A percentile compares a stretch with the other conserved stretches of the same genome.
These are phyloP conservation scores for Neocatenulostroma microsporum DNA, from an alignment of 2,329 filamentous ascomycete species.

Conservation along the genomic window DNA sequence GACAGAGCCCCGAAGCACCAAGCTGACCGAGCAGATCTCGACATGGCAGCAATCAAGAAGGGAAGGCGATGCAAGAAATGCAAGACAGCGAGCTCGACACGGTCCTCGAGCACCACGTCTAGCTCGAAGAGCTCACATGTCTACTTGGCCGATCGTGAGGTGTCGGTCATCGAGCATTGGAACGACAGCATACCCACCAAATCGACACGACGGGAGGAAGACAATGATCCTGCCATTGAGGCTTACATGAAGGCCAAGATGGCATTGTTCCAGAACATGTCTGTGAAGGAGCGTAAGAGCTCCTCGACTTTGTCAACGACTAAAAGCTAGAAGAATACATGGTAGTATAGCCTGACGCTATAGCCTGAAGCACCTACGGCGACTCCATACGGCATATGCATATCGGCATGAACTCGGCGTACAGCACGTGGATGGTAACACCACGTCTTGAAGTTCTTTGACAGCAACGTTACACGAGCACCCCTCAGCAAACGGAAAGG, in stretches of 20 bases:
- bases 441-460: no score
- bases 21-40: neutral
- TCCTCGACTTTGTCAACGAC: conserved; percentile 6
- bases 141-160: conserved; percentile 17
- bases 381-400: no score
- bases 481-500: conserved; percentile 7
- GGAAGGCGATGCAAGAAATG: neutral
- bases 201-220: conserved; percentile 9
- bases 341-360: no score
- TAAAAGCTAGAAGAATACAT: no score
- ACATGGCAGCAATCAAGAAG: conserved; percentile 2
- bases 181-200: conserved; percentile 18
- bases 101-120: conserved; percentile 1
- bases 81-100: conserved; percentile 1
- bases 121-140: conserved; percentile 10
- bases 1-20: no score
- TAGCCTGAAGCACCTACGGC: no score
- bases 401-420: no score
- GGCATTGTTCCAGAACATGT: conserved; percentile 26
- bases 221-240: conserved; percentile 22
- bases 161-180: conserved; percentile 24
- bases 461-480: no score
- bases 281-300: neutral
- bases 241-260: conserved; percentile 31
- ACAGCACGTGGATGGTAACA: no score